These are phyloP conservation scores for Crithidia fasciculata DNA, from an alignment of 208 protist species.

Conservation along the genomic window DNA sequence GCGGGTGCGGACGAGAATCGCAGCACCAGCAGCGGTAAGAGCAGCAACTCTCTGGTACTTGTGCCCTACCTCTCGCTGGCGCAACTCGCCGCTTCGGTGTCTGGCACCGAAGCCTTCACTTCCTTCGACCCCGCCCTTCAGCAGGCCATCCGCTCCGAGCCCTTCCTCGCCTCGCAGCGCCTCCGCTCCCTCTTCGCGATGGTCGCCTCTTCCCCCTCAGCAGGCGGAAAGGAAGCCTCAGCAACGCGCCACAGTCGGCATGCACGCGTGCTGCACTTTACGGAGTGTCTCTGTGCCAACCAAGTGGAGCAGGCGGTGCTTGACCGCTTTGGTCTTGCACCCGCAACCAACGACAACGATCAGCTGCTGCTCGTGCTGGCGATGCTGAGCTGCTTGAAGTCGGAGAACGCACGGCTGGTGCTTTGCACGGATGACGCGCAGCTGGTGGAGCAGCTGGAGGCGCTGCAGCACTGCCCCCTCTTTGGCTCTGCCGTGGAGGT, in stretches of 20 bases:
- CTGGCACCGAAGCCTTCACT: slow-evolving; percentile 31
- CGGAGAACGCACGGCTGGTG: slow-evolving; percentile 35
- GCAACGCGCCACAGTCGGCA: not conserved
- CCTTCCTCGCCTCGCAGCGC: slow-evolving; percentile 71
- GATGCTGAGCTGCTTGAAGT: slow-evolving; percentile 64
- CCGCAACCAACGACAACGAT: slow-evolving; percentile 61
- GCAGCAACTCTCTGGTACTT: slow-evolving; percentile 45
- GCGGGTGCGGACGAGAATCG: not conserved
- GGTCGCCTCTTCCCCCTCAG: not conserved
- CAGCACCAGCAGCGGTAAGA: too few species aligned
- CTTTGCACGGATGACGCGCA: slow-evolving; percentile 75
- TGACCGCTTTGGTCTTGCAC: slow-evolving; percentile 25
- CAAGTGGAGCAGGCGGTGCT: slow-evolving; percentile 17
- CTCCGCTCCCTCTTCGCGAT: slow-evolving; percentile 66
- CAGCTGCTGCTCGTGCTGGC: slow-evolving; percentile 73
- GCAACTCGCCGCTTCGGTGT: slow-evolving; percentile 66
- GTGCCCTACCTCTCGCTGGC: slow-evolving; percentile 64
- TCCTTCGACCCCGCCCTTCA: slow-evolving; percentile 70
- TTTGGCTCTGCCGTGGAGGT: slow-evolving; percentile 52
- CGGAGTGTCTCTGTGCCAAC: slow-evolving; percentile 76
- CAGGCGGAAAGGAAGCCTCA: not conserved
- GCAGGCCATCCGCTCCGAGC: slow-evolving; percentile 53
- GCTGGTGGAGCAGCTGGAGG: slow-evolving; percentile 32
- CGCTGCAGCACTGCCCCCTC: slow-evolving; percentile 18
- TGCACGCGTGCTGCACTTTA: slow-evolving; percentile 77